A percentile compares a stretch with the other conserved stretches of the same genome.
Evolutionary conservation across 2,329 filamentous ascomycete species (phyloP).

Genomic region (Fusarium paranaense): DNA sequence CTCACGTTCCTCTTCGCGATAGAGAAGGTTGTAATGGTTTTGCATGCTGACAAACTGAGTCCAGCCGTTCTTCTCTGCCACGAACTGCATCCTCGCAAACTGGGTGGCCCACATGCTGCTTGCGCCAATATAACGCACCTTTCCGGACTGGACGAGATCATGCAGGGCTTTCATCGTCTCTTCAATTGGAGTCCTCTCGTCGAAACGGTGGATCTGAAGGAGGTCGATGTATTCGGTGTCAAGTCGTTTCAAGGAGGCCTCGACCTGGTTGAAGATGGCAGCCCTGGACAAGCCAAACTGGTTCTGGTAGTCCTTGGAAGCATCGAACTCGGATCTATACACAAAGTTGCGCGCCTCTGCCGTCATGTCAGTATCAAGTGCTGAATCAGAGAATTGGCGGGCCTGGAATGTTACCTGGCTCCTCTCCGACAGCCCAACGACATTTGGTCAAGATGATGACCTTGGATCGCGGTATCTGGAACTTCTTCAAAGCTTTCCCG

Average conservation of each 20-base stretch:
- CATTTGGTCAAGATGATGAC: slow-evolving; percentile 31
- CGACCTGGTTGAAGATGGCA: slow-evolving; percentile 36
- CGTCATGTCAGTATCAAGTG: not conserved
- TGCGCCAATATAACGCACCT: slow-evolving; percentile 66
- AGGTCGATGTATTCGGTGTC: slow-evolving; percentile 63
- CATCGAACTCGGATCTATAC: slow-evolving; percentile 17
- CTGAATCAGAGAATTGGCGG: fast-evolving
- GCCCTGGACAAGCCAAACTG: slow-evolving; percentile 34
- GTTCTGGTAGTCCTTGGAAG: slow-evolving; percentile 37
- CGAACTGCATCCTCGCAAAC: slow-evolving; percentile 62
- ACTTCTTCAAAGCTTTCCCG: slow-evolving; percentile 29
- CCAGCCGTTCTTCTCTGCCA: slow-evolving; percentile 66
- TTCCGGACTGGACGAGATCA: slow-evolving; percentile 66
- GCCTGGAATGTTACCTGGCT: not conserved
- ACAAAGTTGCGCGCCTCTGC: slow-evolving; percentile 21
- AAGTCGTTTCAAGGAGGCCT: slow-evolving; percentile 34
- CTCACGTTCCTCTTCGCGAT: slow-evolving; percentile 68
- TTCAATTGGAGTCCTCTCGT: slow-evolving; percentile 56
- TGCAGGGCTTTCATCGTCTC: slow-evolving; percentile 70
- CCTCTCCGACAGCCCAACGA: slow-evolving; percentile 32
- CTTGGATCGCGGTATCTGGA: slow-evolving; percentile 28
- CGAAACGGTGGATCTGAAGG: slow-evolving; percentile 65
- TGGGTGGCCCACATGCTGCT: slow-evolving; percentile 59
- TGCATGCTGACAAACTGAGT: slow-evolving; percentile 70
- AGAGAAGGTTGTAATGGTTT: slow-evolving; percentile 65